These are phyloP conservation scores for Cryphonectria naterciae DNA, from an alignment of 2,329 filamentous ascomycete genomes.

Conservation along the genomic window DNA sequence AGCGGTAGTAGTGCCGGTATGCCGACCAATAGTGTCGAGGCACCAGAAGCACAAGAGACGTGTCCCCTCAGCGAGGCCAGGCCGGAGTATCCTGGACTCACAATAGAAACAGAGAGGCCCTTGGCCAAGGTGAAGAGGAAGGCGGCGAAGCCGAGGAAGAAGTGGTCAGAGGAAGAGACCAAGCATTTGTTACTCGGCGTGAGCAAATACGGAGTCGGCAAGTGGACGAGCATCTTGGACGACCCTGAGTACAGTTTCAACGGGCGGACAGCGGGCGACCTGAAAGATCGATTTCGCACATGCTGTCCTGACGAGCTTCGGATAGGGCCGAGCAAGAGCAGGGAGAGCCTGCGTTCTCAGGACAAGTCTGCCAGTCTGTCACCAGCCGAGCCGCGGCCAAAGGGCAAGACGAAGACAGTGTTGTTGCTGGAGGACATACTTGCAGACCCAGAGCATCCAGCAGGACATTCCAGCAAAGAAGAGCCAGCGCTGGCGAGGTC, in stretches of 20 bases:
- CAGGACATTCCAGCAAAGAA: conserved; percentile 19
- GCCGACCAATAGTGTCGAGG: conserved; percentile 32
- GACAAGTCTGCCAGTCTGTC: conserved; percentile 19
- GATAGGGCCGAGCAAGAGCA: conserved; percentile 39
- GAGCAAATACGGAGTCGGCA: conserved; percentile 65
- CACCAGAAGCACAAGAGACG: conserved; percentile 31
- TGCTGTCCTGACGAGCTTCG: conserved; percentile 67
- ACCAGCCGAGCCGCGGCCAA: conserved; percentile 30
- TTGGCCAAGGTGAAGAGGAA: conserved; percentile 54
- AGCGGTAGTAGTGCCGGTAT: conserved; percentile 32
- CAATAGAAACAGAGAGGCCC: conserved; percentile 40
- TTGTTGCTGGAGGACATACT: conserved; percentile 61
- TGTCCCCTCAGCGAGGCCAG: conserved; percentile 7
- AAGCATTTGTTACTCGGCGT: conserved; percentile 65
- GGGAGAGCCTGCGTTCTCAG: conserved; percentile 26
- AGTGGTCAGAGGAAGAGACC: conserved; percentile 69
- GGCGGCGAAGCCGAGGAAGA: conserved; percentile 61
- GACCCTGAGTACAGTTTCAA: conserved; percentile 65
- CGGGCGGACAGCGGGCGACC: conserved; percentile 62
- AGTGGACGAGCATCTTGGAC: conserved; percentile 67
- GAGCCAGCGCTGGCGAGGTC: conserved; percentile 16
- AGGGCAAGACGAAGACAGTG: conserved; percentile 50
- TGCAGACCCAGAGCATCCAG: conserved; percentile 49
- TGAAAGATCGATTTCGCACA: conserved; percentile 69
- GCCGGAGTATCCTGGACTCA: conserved; percentile 14